Evolutionary conservation across 1,284 basidiomycete species (phyloP).

Genomic region (Ustanciosporium gigantosporum): DNA sequence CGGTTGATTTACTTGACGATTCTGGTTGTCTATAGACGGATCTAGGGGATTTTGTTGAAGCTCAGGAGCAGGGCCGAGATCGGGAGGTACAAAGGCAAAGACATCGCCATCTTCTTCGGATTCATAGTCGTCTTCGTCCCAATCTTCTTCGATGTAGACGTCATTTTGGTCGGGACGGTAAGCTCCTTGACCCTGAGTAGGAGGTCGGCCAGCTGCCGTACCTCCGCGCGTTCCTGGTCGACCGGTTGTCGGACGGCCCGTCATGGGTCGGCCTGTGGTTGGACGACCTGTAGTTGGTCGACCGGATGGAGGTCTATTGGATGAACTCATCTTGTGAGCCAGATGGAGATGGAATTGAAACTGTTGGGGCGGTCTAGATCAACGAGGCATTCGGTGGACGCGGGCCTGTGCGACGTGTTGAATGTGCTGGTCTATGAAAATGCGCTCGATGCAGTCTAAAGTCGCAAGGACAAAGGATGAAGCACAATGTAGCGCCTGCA

Average conservation of each 20-base stretch:
- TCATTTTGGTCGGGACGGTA: slow-evolving; percentile 4
- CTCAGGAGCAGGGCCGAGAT: slow-evolving; percentile 37
- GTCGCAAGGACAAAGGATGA: too few species aligned
- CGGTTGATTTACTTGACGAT: slow-evolving; percentile 7
- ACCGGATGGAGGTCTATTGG: slow-evolving; percentile 27
- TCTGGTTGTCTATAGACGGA: slow-evolving; percentile 37
- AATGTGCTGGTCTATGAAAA: too few species aligned
- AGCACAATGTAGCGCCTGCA: too few species aligned
- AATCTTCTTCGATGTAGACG: slow-evolving; percentile 30
- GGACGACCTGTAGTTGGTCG: slow-evolving; percentile 29
- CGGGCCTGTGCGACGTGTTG: too few species aligned
- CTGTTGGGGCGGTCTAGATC: too few species aligned
- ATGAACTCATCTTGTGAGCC: slow-evolving; percentile 1
- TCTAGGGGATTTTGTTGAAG: slow-evolving; percentile 36
- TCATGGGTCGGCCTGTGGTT: slow-evolving; percentile 23
- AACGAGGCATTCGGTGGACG: too few species aligned
- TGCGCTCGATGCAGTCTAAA: too few species aligned
- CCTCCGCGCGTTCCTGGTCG: slow-evolving; percentile 29
- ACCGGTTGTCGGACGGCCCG: slow-evolving; percentile 9
- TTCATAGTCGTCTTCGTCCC: slow-evolving; percentile 49
- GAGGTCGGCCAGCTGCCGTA: slow-evolving; percentile 14
- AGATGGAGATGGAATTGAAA: too few species aligned
- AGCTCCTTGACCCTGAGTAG: slow-evolving; percentile 22
- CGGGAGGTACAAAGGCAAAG: slow-evolving; percentile 56
- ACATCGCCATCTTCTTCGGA: slow-evolving; percentile 55